Percentiles rank a stretch among this genome's conserved stretches.
Conservation (phyloP, 2,329 filamentous ascomycete species). For the Paramyrothecium sp. region DNA sequence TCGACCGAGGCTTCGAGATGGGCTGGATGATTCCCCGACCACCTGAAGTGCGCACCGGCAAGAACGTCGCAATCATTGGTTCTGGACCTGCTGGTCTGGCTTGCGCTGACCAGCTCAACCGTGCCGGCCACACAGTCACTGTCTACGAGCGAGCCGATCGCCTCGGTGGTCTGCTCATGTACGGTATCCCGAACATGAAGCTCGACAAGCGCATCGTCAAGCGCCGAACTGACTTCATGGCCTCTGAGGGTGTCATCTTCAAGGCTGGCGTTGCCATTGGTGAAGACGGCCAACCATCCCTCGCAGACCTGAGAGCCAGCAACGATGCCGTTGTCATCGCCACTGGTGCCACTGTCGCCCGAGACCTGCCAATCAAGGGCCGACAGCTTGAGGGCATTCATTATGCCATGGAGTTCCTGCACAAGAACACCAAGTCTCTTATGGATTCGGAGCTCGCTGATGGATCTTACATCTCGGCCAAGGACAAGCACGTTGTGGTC, state of each 20-base stretch:
- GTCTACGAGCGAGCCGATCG: slow-evolving; percentile 93
- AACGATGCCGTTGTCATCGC: slow-evolving; percentile 87
- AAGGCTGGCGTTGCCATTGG: slow-evolving; percentile 77
- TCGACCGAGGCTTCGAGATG: slow-evolving; percentile 96
- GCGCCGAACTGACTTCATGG: slow-evolving; percentile 93
- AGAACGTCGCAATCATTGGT: slow-evolving; percentile 84
- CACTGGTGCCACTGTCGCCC: slow-evolving; percentile 88
- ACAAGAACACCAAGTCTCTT: slow-evolving; percentile 96
- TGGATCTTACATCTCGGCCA: slow-evolving; percentile 86
- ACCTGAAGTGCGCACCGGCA: slow-evolving; percentile 79
- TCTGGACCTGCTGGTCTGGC: slow-evolving; percentile 91
- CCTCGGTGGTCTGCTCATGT: slow-evolving; percentile 90
- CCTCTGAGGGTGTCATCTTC: slow-evolving; percentile 81
- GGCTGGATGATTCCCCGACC: slow-evolving; percentile 92
- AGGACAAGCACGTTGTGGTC: slow-evolving; percentile 93
- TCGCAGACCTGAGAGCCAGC: slow-evolving; percentile 69
- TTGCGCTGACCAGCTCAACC: slow-evolving; percentile 90
- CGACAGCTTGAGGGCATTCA: slow-evolving; percentile 88
- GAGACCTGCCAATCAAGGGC: slow-evolving; percentile 87
- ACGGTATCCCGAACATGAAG: slow-evolving; percentile 99
- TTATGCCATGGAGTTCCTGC: slow-evolving; percentile 95
- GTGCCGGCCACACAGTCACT: slow-evolving; percentile 82
- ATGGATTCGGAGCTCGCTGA: slow-evolving; percentile 87
- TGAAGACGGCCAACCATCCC: slow-evolving; percentile 60
- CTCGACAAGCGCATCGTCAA: slow-evolving; percentile 97